Percentiles rank a stretch among this genome's conserved stretches.
phyloP scores from a whole-genome alignment of 805 yeast species.

The Candida nemodendra region DNA sequence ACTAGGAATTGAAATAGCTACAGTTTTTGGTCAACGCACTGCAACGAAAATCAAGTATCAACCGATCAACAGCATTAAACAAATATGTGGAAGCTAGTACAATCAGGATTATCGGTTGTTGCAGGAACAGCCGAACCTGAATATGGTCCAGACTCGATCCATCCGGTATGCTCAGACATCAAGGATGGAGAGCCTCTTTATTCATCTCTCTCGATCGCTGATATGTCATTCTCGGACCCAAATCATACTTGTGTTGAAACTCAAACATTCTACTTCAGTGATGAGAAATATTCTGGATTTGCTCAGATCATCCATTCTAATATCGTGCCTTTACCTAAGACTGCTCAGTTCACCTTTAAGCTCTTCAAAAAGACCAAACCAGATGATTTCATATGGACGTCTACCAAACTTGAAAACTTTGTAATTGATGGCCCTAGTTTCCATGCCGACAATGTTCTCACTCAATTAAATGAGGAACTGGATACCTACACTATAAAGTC shows the following conservation, averaged over 20 bases:
- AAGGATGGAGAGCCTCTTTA: conserved; percentile 58
- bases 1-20: too few species aligned
- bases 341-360: conserved; percentile 93
- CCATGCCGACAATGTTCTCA: conserved; percentile 68
- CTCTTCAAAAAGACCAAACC: conserved; percentile 57
- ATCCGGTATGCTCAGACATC: conserved; percentile 60
- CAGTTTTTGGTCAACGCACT: too few species aligned
- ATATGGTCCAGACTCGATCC: conserved; percentile 90
- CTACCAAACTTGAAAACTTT: conserved; percentile 83
- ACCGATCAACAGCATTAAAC: not conserved
- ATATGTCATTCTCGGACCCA: conserved; percentile 75
- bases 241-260: conserved; percentile 90
- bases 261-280: conserved; percentile 81
- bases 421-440: conserved; percentile 67
- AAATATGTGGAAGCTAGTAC: conserved; percentile 35
- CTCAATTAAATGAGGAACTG: conserved; percentile 54
- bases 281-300: conserved; percentile 71
- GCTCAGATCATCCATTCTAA: conserved; percentile 95
- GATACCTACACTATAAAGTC: conserved; percentile 55
- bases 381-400: conserved; percentile 75
- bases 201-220: conserved; percentile 58
- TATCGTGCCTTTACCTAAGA: conserved; percentile 79
- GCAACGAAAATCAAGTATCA: too few species aligned
- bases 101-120: conserved; percentile 66
- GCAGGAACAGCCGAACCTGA: conserved; percentile 98